Base-by-base conservation (phyloP, 2,329 filamentous ascomycete species). In the Alternaria sp. region DNA sequence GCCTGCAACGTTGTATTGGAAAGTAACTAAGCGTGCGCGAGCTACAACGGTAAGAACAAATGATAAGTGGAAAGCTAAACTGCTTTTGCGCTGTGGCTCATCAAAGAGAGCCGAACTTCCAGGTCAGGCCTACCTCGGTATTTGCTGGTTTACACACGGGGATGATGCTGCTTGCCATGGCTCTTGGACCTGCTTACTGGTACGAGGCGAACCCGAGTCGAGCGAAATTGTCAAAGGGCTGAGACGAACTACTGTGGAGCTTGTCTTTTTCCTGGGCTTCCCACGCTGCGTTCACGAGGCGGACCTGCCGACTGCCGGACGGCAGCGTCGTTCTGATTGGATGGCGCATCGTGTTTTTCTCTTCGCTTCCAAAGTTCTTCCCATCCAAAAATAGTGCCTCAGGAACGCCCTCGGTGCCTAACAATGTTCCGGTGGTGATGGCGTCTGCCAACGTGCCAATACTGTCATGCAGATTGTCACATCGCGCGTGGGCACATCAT, bases 1-100 rank as follows among this genome's bases (percentile, higher is more conserved):
- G 42, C 43, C 63, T 68, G 64, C 65, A 63, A 51, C 59, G 53
- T 62, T 24, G 65, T 68, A 66, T 68, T 66, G 63, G 59, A 54
- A 54, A 54, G 24, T 28, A 49, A 44, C 46, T 43, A 43, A 57
- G 61, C 65, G 57, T 60, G 49, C 41, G 55, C 53, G 47, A 51
- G 57, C 57, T 52, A 57, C 41, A 12, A 41, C 26, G 20, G 30
- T 32, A 18, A 46, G 39, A 30, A 53, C 61, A 48, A 55, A 64
- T 67, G 42, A 55, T 47, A 59, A 53, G 57, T 48, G 56, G 53
- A 18, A 44, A 14, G 11, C 61, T 62, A 65, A 44, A 22, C 61
- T 57, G 24, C 44, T 57, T 58, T 41, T 20, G 41, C 39, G 5
- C 22, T 12, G 43, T 51, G 39, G 60, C 53, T 63, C 46, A 58